Evolutionary conservation across 23 red algal genomes (phyloP), one percentile per base, ranked within the genome.

Genomic region (Gracilaria domingensis): DNA sequence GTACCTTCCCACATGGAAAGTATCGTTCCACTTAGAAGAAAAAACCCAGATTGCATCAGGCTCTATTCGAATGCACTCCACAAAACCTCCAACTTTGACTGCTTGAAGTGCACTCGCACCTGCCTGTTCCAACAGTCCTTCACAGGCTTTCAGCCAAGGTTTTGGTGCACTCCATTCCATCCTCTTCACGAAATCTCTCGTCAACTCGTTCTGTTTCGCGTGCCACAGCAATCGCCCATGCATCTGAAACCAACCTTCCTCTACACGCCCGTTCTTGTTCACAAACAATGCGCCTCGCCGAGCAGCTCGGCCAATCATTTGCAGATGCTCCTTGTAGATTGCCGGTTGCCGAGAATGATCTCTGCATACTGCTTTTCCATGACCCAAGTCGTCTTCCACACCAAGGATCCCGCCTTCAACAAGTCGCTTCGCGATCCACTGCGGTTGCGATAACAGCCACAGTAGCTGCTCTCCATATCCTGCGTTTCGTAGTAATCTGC

Each of bases 121-220:
- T 34, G 70, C 70, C 34, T 75, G 70, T 75, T 75, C 8, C 70
- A 75, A 75, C 5, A 75, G 42, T 24, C 70, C 70, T 6, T 12
- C 35, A 45, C 5, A 75, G 4, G 38, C 20, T n/a, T 58, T 51
- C 5, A 56, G 21, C 78, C 78, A 82, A 12, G 78, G 78, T 8
- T 58, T 51, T n/a, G 78, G 78, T 24, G 24, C 78, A 58, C 78
- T 12, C 50, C 48, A 57, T 47, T 82, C 78, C 33, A 82, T 82
- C 50, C 42, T 6, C 24, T 82, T 4, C 50, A 82, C 26, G 4
- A 82, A 60, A 12, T 59, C 47, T 14, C 53, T 54, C 25, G 53
- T 60, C 45, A 35, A 57, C 51, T 54, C 24, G 78, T 24, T 57
- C 53, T 58, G 42, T 11, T 4, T 45, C 42, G 42, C 42, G 42